Conservation (phyloP, 2,329 filamentous ascomycete species). For the Colletotrichum sp. region DNA sequence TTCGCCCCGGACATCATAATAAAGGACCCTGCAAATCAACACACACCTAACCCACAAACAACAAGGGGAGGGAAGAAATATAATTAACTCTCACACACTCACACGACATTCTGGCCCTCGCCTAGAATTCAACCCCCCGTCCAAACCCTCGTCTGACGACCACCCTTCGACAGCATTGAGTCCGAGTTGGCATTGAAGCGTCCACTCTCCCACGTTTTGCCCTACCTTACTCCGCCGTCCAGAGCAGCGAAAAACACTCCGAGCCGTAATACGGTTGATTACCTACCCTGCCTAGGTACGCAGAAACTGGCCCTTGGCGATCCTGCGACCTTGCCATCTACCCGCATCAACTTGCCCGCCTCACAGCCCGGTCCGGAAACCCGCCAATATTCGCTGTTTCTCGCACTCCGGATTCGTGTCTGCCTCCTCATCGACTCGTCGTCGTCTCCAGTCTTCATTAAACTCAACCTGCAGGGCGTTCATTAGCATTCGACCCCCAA, state of each 20-base stretch:
- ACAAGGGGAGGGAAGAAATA: not conserved
- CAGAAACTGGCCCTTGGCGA: not conserved
- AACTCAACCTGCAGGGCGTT: constrained; percentile 10
- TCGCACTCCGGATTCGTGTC: not conserved
- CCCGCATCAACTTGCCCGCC: not conserved
- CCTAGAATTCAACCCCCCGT: not conserved
- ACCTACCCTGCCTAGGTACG: not conserved
- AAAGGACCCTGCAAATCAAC: not conserved
- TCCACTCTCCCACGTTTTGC: not conserved
- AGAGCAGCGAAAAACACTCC: not conserved
- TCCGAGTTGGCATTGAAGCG: not conserved
- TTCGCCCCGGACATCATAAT: not conserved
- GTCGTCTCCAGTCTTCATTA: constrained; percentile 14
- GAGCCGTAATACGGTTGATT: not conserved
- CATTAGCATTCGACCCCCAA: not conserved
- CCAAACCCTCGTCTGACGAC: not conserved
- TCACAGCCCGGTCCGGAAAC: not conserved
- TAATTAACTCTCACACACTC: not conserved
- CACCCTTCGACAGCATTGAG: not conserved
- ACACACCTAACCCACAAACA: not conserved
- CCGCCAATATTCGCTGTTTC: not conserved
- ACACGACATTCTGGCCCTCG: not conserved
- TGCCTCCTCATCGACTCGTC: not conserved
- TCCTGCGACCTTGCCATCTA: not conserved
- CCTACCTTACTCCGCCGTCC: not conserved